These are phyloP conservation scores for Phoma sp. DNA, from an alignment of 2,329 filamentous ascomycete genomes.

Conservation along the genomic window DNA sequence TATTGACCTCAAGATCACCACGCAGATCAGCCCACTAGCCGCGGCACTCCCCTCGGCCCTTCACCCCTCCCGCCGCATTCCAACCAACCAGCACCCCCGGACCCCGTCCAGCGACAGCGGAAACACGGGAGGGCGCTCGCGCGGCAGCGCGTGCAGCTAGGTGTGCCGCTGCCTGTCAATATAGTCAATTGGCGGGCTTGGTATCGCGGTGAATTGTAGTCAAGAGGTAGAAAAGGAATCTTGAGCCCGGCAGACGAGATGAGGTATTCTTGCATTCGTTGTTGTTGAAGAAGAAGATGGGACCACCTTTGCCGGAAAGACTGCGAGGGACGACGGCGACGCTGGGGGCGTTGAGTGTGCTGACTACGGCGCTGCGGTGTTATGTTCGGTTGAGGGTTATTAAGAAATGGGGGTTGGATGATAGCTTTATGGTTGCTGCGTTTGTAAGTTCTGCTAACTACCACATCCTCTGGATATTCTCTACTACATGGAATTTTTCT, in stretches of 20 bases:
- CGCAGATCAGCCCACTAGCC: not conserved
- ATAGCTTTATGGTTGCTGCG: constrained; percentile 21
- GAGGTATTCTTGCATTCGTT: not conserved
- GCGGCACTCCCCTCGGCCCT: not conserved
- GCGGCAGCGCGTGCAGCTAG: not conserved
- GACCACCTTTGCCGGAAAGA: constrained; percentile 12
- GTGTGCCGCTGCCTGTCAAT: not conserved
- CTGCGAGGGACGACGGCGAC: constrained; percentile 8
- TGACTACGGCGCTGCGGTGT: constrained; percentile 20
- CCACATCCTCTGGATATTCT: too few relatives aligned
- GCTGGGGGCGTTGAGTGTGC: constrained; percentile 18
- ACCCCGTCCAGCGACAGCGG: not conserved
- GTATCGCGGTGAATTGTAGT: not conserved
- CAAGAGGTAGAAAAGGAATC: not conserved
- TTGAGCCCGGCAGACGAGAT: not conserved
- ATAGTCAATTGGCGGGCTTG: not conserved
- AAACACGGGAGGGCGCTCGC: not conserved
- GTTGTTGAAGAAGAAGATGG: not conserved
- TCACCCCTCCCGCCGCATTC: not conserved
- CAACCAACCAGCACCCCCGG: not conserved
- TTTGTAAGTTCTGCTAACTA: too few relatives aligned
- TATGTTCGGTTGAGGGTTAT: constrained; percentile 20
- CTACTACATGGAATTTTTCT: too few relatives aligned
- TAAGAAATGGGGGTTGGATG: constrained; percentile 23
- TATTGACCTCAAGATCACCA: not conserved